Conservation (phyloP, 2,329 filamentous ascomycete species). For the Pseudopithomyces maydicus region DNA sequence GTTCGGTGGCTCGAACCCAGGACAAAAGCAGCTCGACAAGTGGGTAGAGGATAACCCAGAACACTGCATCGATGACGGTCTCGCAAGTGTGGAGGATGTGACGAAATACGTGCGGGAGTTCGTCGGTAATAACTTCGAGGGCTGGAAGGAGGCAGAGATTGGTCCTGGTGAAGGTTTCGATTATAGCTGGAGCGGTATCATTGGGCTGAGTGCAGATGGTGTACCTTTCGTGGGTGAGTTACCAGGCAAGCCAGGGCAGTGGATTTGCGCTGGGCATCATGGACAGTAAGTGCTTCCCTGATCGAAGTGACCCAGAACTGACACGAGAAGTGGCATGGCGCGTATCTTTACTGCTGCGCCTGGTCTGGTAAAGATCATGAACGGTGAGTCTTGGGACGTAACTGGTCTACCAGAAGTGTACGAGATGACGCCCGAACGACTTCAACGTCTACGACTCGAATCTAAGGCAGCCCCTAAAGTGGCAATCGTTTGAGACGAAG, state of each 20-base stretch:
- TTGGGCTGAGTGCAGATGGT: conserved; percentile 30
- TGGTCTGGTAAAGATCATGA: conserved; percentile 30
- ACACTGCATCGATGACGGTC: conserved; percentile 35
- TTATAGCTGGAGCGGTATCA: conserved; percentile 37
- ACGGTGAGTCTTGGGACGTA: conserved; percentile 21
- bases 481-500: conserved; percentile 8
- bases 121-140: conserved; percentile 29
- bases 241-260: conserved; percentile 29
- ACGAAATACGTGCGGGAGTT: conserved; percentile 30
- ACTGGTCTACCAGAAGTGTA: conserved; percentile 30
- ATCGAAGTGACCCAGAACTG: background rate
- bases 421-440: conserved; percentile 22
- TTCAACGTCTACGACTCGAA: conserved; percentile 6
- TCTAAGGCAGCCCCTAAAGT: conserved; percentile 4
- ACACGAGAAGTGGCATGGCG: conserved; percentile 28
- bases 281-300: conserved; percentile 25
- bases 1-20: conserved; percentile 41
- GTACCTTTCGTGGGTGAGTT: conserved; percentile 31
- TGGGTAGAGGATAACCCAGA: conserved; percentile 37
- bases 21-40: conserved; percentile 34
- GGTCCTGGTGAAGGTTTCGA: conserved; percentile 37
- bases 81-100: conserved; percentile 29
- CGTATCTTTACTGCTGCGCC: conserved; percentile 35
- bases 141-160: conserved; percentile 25
- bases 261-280: conserved; percentile 35